These are phyloP conservation scores for Blastocystis sp. DNA, from an alignment of 352 stramenopile genomes.

Conservation along the genomic window DNA sequence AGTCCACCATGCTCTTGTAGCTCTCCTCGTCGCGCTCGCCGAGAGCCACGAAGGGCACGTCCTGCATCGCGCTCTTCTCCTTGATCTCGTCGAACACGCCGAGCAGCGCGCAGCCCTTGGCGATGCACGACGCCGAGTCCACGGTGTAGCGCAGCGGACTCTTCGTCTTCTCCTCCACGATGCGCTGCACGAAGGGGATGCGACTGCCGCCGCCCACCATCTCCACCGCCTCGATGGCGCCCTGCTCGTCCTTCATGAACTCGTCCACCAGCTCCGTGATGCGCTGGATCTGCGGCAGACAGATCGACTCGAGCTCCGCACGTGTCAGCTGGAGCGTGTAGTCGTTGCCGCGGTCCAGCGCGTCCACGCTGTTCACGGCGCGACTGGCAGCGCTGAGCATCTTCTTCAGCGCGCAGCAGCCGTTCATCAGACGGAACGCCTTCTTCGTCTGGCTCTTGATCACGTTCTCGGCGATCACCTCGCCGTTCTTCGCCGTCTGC, in stretches of 20 bases:
- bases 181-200: conserved; percentile 82
- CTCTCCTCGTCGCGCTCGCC: conserved; percentile 76
- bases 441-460: conserved; percentile 82
- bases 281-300: conserved; percentile 78
- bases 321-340: conserved; percentile 82
- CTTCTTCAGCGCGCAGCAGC: conserved; percentile 86
- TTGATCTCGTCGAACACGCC: conserved; percentile 75
- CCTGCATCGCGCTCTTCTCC: conserved; percentile 19
- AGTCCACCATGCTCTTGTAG: conserved; percentile 73
- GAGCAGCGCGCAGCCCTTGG: conserved; percentile 81
- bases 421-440: conserved; percentile 84
- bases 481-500: conserved; percentile 89
- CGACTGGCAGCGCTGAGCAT: conserved; percentile 85
- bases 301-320: conserved; percentile 79
- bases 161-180: conserved; percentile 42
- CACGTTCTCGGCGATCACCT: conserved; percentile 80
- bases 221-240: conserved; percentile 80
- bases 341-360: conserved; percentile 83
- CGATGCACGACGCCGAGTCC: conserved; percentile 84
- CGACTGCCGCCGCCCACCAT: conserved; percentile 87
- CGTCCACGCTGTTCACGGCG: conserved; percentile 83
- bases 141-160: conserved; percentile 83
- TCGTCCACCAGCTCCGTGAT: conserved; percentile 76
- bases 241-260: conserved; percentile 15
- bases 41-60: conserved; percentile 76